Evolutionary conservation across 352 stramenopile species (phyloP), one percentile per base, ranked within the genome.

Genomic region (Plasmopara muralis): DNA sequence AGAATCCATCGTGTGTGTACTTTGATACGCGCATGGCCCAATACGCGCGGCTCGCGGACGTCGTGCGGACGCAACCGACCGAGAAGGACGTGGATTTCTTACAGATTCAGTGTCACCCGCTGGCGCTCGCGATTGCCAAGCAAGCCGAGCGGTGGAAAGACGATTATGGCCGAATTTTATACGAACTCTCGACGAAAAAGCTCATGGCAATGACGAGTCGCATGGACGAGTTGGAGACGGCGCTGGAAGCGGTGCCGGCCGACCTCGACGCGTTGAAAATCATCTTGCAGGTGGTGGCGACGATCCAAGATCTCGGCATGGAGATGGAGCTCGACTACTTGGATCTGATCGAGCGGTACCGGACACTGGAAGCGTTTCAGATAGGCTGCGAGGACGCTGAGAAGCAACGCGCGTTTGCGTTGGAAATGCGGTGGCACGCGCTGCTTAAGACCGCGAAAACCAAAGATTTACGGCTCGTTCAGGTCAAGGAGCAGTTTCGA

Each of bases 61-160:
- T 79, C 6, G 88, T 95, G 18, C 72, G 85, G 7, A 87, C 77
- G 29, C 89, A 96, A 54, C 83, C 87, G 6, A 95, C 83, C 0
- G 80, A 95, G 35, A 97, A 97, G 59, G 89, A 97, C 55, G 95
- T 96, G 0, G 90, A 97, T 48, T 98, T 98, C 44, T 60, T 98
- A 10, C 87, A 94, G 57, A 93, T 98, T 49, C 95, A 98, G 60
- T 97, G 83, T 57, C 57, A 93, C 4, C 72, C 82, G 0, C 87
- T 98, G 1, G 87, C 90, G 0, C 54, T 95, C 0, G 80, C 85
- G 10, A 95, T 98, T 39, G 78, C 88, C 5, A 93, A 90, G 51
- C 87, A 97, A 54, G 88, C 93, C 2, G 83, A 96, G 45, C 83
- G 95, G 72, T 98, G 92, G 93, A 96, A 96, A 54, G 75, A 90